Evolutionary conservation across 2,329 filamentous ascomycete genomes (phyloP), one percentile per base, ranked within the genome.

Genomic region (Claviceps purpurea): DNA sequence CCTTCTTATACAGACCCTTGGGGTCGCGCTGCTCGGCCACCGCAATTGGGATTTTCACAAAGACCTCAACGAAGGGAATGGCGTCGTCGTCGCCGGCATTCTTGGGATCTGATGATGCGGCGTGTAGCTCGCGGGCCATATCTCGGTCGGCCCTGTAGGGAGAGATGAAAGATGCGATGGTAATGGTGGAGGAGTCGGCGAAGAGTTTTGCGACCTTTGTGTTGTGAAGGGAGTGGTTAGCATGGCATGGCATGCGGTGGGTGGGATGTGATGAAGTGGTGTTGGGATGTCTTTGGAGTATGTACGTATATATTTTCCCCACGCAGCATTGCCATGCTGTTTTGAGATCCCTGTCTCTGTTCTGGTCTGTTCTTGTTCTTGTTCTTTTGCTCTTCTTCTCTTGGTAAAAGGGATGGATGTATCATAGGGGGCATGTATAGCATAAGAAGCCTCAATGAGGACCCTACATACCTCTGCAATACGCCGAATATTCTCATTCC

Each of bases 1-100:
- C 93, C 80, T 95, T 95, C 78, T 95, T 95, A 74, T 98, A 98
- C 55, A 97, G 73, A 5, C 91, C 93, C 81, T 98, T 98, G 48
- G 93, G 93, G 65, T 98, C 93, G 57, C 93, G 82, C 78, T 91
- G 77, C 79, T 97, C 91, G 40, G 93, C 91, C 45, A 93, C 88
- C 69, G 89, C 87, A 59, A 97, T 78, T 14, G 89, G 87, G 13
- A 97, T 82, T 69, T 98, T 89, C 57, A 98, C 84, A 65, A 82
- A 95, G 54, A 97, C 89, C 73, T 98, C 93, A 59, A 98, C 78
- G 66, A 98, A 98, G 10, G 87, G 84, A 53, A 97, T 78, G 0
- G 86, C 67, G 59, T 85, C 84, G 60, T 85, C 84, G 54, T 73
- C 72, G 52, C 71, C 70, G 1, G 40, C 10, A 4, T 22, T 13